Percentiles rank a stretch among this genome's conserved stretches.
Evolutionary conservation across 1,139 yeast species (phyloP).

Genomic region (Kluyveromyces marxianus): DNA sequence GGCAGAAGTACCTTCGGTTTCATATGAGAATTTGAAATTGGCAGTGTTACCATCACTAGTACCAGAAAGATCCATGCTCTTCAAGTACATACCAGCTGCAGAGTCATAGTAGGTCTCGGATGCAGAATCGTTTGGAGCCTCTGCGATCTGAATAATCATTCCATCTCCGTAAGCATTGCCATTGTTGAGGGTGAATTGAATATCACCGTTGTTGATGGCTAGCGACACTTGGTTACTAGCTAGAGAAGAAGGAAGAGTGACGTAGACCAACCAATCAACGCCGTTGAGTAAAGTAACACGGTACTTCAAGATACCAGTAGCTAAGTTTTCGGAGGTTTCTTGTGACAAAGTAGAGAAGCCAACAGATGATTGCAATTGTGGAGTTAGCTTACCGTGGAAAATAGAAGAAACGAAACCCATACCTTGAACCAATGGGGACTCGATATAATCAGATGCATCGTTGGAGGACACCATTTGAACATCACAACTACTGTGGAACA

Average conservation of each 20-base stretch:
- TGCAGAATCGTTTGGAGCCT: constrained; percentile 38
- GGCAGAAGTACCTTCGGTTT: constrained; percentile 45
- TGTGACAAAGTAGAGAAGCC: constrained; percentile 43
- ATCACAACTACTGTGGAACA: constrained; percentile 50
- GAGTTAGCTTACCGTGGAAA: constrained; percentile 51
- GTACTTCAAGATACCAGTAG: constrained; percentile 43
- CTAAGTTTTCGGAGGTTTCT: constrained; percentile 38
- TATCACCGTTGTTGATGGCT: constrained; percentile 34
- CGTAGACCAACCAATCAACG: constrained; percentile 53
- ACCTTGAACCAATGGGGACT: constrained; percentile 52
- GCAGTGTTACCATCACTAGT: constrained; percentile 35
- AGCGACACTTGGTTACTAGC: constrained; percentile 35
- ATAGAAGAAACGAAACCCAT: constrained; percentile 72
- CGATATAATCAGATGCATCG: constrained; percentile 23
- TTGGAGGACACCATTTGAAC: constrained; percentile 35
- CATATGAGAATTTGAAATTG: constrained; percentile 45
- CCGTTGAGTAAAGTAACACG: constrained; percentile 46
- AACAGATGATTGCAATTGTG: constrained; percentile 45
- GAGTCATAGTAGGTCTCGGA: constrained; percentile 45
- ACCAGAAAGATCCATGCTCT: constrained; percentile 36
- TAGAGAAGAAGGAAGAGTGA: constrained; percentile 40
- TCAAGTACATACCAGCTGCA: constrained; percentile 57
- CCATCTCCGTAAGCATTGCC: constrained; percentile 32
- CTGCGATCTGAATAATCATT: constrained; percentile 53
- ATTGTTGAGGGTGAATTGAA: constrained; percentile 30